phyloP scores from a whole-genome alignment of 2,329 filamentous ascomycete genomes.

The Dactylellina haptotyla region DNA sequence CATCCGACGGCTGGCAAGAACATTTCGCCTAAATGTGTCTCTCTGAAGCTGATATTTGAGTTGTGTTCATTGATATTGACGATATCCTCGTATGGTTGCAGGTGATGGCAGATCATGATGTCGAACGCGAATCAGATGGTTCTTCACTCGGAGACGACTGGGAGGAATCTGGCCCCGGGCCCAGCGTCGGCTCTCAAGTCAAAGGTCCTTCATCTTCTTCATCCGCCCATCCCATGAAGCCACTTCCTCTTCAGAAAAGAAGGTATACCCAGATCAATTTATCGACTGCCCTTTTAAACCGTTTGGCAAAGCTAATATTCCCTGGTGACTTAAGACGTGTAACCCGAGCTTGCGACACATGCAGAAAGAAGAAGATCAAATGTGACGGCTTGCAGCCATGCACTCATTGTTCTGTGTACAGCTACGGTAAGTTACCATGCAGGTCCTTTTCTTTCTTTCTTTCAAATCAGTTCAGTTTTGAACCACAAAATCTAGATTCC shows the following conservation, averaged over 20 bases:
- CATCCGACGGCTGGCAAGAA: too few relatives aligned
- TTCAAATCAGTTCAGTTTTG: neutral
- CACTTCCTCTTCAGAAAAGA: conserved; percentile 46
- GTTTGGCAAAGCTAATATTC: too few relatives aligned
- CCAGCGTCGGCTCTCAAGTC: conserved; percentile 6
- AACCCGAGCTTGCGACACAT: conserved; percentile 83
- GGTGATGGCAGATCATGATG: conserved; percentile 55
- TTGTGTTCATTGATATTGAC: neutral
- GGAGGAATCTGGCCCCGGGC: conserved; percentile 32
- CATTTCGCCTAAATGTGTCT: too few relatives aligned
- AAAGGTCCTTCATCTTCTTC: conserved; percentile 28
- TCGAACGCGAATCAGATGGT: conserved; percentile 49
- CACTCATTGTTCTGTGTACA: conserved; percentile 97
- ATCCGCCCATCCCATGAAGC: conserved; percentile 39
- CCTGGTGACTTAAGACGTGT: conserved; percentile 66
- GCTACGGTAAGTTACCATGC: conserved; percentile 76
- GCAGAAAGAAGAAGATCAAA: conserved; percentile 85
- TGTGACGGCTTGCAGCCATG: conserved; percentile 87
- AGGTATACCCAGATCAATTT: neutral
- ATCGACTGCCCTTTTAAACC: too few relatives aligned
- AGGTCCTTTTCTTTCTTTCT: neutral
- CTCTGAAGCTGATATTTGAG: too few relatives aligned
- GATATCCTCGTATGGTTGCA: neutral
- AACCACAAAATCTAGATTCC: neutral
- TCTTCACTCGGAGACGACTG: conserved; percentile 50